Evolutionary conservation across 176 grass and related monocot genomes (phyloP), one percentile per base, ranked within the genome.

Genomic region (Typha latifolia): DNA sequence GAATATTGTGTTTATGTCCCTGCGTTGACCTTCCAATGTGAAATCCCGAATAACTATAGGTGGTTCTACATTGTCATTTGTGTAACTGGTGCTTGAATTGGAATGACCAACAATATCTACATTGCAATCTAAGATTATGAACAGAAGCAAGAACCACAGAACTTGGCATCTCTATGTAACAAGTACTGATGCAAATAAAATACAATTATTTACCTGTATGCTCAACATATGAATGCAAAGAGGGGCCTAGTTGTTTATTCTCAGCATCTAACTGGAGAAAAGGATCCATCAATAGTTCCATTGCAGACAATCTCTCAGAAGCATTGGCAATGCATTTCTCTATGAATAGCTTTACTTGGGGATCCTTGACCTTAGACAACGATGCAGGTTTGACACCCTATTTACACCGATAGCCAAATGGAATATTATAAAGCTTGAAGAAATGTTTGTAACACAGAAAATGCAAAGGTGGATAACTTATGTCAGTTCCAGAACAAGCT

Each of bases 1-100:
- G 79, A 84, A 91, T 81, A 91, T 87, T n/a, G 88, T 91, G 62
- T 84, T 79, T 16, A 91, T 23, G 51, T 91, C 88, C 70, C 87
- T 91, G 24, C 72, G 68, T 49, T 82, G 84, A 71, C 84, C 83
- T 77, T 91, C 81, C 2, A 91, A 71, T 15, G 88, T 82, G 55
- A 87, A 87, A 48, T 56, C 74, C 74, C 74, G 81, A 76, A 68
- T 63, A 49, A 49, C 43, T 13, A 37, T 56, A 64, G 56, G 64
- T 49, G 49, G 61, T 79, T 84, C 26, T 49, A 57, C 31, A 51
- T 59, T 64, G 19, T 62, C 51, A 69, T 77, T 62, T 51, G 69
- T 32, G 51, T 78, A 69, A 43, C 52, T 75, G 22, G 73, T 75
- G 72, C 62, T 68, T 76, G 61, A 63, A 70, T 74, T 79, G 48